Base-by-base conservation (phyloP, 306 rosid species). In the Castanea sativa region DNA sequence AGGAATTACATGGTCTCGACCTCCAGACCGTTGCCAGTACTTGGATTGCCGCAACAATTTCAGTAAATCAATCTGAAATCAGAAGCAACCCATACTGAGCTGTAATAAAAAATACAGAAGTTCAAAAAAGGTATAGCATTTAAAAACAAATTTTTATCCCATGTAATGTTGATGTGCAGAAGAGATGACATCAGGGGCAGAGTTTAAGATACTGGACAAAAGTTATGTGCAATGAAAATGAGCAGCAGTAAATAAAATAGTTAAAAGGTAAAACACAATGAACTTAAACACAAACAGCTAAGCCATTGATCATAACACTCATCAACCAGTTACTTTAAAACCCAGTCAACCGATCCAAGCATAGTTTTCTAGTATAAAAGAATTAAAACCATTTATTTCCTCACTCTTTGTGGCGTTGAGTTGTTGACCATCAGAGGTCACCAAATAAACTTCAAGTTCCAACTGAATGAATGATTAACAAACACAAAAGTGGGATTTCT, bases 1-100 rank as follows among this genome's bases (percentile, higher is more conserved):
- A 43, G 99, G 98, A 84, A 96, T 77, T 72, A 93, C 85, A 73
- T 96, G 99, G 87, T 96, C 94, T 89, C 93, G 89, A 21, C 98
- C 98, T 74, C 87, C 89, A 74, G 91, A 89, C 85, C 88, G 90
- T 74, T 86, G 80, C 99, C 99, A 95, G 86, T 90, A 83, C 85
- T 90, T 87, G 69, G 99, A 93, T 81, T 85, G 81, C 14, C 41
- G 76, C 79, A 95, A 82, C 71, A 89, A 41, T 58, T 90, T 86
- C 85, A 93, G 69, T 74, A 95, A 71, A 79, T 93, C 98, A 87
- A 88, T 78, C 98, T 95, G 92, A 84, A 77, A 88, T 55, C 83
- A 85, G 32, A 80, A 83, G 77, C 55, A 82, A 75, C 27, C 27
- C 56, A 55, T 38, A 41, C 25, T 60, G 71, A 23, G 85, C 79